A percentile compares a stretch with the other conserved stretches of the same genome.
Conservation (phyloP, 2,329 filamentous ascomycete genomes). For the Chrysoporthe cubensis region DNA sequence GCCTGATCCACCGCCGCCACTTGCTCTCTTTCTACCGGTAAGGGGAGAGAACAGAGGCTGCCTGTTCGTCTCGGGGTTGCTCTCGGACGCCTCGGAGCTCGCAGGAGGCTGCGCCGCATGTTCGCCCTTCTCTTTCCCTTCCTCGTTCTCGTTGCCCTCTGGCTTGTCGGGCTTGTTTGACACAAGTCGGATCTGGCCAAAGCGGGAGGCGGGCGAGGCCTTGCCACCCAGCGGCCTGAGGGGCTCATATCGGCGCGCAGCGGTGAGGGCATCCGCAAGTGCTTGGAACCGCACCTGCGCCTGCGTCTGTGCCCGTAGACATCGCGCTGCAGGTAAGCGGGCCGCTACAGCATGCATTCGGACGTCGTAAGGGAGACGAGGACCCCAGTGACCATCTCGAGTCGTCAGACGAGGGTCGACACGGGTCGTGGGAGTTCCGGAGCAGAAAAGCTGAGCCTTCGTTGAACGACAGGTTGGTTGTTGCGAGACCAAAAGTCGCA, state of each 20-base stretch:
- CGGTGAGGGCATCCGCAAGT: slow-evolving; percentile 8
- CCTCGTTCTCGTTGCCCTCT: slow-evolving; percentile 20
- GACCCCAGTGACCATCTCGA: slow-evolving; percentile 29
- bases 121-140: slow-evolving; percentile 24
- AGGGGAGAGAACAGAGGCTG: slow-evolving; percentile 23
- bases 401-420: slow-evolving; percentile 12
- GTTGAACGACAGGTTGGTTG: slow-evolving; percentile 3
- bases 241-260: slow-evolving; percentile 2
- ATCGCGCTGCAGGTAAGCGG: slow-evolving; percentile 27
- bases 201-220: neutral
- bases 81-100: slow-evolving; percentile 22
- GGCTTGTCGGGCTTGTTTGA: slow-evolving; percentile 28
- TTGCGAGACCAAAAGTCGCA: neutral
- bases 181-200: slow-evolving; percentile 10
- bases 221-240: neutral
- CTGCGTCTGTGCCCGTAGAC: slow-evolving; percentile 21
- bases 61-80: slow-evolving; percentile 16
- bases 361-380: slow-evolving; percentile 18
- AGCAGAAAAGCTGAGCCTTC: slow-evolving; percentile 11
- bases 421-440: neutral
- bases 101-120: slow-evolving; percentile 20
- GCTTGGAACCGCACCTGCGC: slow-evolving; percentile 5
- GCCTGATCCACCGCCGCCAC: slow-evolving; percentile 5
- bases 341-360: slow-evolving; percentile 29
- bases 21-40: slow-evolving; percentile 14